Base-by-base conservation (phyloP, 257 asterid species). In the Solanum tarapatanum region DNA sequence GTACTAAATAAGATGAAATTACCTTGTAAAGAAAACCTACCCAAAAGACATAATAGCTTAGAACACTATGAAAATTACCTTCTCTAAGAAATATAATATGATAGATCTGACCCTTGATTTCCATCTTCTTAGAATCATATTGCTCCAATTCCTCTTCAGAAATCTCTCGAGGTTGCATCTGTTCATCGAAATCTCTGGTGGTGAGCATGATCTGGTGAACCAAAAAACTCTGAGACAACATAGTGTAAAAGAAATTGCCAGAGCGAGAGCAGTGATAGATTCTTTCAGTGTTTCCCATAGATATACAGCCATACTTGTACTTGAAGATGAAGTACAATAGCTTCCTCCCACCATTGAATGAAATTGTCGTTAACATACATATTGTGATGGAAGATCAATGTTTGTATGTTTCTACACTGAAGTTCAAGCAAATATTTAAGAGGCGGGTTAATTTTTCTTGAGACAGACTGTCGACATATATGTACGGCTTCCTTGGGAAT, bases 61-160 rank as follows among this genome's bases (percentile, higher is more conserved):
- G 13, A 62, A 62, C 69, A 62, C 69, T 23, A 62, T 24, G 30
- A 72, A 19, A 70, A 26, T 84, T 86, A 94, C 98, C 98, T 93
- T 95, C 96, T 95, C 86, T 93, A 95, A 1, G 98, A 91, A 33
- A 96, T 97, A 89, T 95, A 33, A 96, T 97, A 89, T 95, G 98
- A 87, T 94, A 95, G 99, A 96, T 96, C 98, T 96, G 99, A 83
- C 98, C 69, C 3, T 62, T 62, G 14, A 23, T 62, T 62, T 5
- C 30, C 30, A 62, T 23, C 69, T 62, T 62, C 14, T 62, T 62
- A 8, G 69, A 60, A 23, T 60, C 69, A 60, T 10, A 60, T 14
- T 97, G 8, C 98, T 95, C 95, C 75, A 95, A 96, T 94, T 92
- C 95, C 74, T 93, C 93, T 36, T 91, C 95, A 7, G 94, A 91